Conservation (phyloP, 352 stramenopile genomes). For the Plasmopara muralis region DNA sequence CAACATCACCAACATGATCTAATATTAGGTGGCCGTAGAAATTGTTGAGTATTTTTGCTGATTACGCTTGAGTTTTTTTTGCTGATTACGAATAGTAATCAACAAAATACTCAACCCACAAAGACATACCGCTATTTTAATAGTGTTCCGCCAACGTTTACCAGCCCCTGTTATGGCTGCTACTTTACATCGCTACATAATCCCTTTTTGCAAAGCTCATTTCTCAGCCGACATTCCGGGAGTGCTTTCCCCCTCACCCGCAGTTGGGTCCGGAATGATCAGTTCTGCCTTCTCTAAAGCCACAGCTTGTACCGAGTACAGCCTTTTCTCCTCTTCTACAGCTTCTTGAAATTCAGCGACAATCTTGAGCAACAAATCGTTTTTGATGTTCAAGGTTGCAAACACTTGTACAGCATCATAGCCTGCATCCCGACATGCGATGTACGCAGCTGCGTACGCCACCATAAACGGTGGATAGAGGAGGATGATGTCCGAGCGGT, state of each 20-base stretch:
- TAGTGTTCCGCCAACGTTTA: too few species aligned
- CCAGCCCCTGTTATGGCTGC: too few species aligned
- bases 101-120: too few species aligned
- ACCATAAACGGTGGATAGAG: constrained; percentile 84
- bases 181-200: too few species aligned
- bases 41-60: too few species aligned
- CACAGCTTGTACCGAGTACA: constrained; percentile 49
- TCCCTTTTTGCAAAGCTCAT: constrained; percentile 10
- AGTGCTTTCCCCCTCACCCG: constrained; percentile 26
- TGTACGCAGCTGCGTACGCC: constrained; percentile 76
- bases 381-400: constrained; percentile 74
- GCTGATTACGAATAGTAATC: too few species aligned
- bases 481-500: constrained; percentile 81
- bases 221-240: constrained; percentile 21
- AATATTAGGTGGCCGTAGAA: too few species aligned
- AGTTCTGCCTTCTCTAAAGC: constrained; percentile 79
- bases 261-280: constrained; percentile 57
- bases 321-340: constrained; percentile 69
- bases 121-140: too few species aligned
- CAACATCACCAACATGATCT: too few species aligned
- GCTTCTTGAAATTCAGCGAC: constrained; percentile 67
- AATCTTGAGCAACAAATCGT: constrained; percentile 72
- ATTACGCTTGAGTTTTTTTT: too few species aligned
- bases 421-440: constrained; percentile 64
- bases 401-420: constrained; percentile 79